Evolutionary conservation across 208 protist species (phyloP), one percentile per base, ranked within the genome.

Genomic region (Strigomonas culicis): DNA sequence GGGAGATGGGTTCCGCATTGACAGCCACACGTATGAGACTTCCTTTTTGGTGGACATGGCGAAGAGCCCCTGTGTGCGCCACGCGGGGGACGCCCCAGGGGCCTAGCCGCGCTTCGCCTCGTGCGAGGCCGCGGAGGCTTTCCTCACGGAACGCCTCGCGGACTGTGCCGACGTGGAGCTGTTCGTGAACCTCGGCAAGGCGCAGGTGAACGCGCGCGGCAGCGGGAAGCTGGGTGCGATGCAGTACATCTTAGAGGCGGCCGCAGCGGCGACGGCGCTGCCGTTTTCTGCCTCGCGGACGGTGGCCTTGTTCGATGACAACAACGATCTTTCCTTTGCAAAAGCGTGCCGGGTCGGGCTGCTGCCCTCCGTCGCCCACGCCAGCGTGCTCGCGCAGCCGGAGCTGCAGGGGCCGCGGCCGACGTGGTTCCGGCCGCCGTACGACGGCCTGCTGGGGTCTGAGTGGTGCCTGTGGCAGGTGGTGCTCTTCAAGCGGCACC

Each of bases 381-480:
- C 22, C 17, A 69, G 71, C 22, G 62, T 79, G 15, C 64, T 82
- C 1, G 4, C 51, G 3, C 72, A 73, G 22, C 4, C 51, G 24
- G 31, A 63, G 63, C 44, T 32, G 3, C 46, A 49, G 13, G 36
- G 49, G 15, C 56, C 30, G 15, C 43, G 61, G 17, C 43, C 32
- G 24, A 59, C 24, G 25, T 80, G 69, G 68, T 70, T 67, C 65
- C 44, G 75, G 19, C 61, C 69, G 3, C 69, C 75, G 34, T 39
- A 63, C 13, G 75, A 82, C 30, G 72, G 72, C 2, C 63, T 52
- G 19, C 60, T 82, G 4, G 75, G 75, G 1, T 73, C 66, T 2
- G 75, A 82, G 41, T 74, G 69, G 67, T 69, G 69, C 11, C 46
- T 86, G 28, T 59, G 66, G 36, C 73, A 82, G 44, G 63, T 82